Percentiles rank a stretch among this genome's conserved stretches.
These are phyloP conservation scores for Chytriomyces hyalinus DNA, from an alignment of 192 early-diverging fungal genomes.

Conservation along the genomic window DNA sequence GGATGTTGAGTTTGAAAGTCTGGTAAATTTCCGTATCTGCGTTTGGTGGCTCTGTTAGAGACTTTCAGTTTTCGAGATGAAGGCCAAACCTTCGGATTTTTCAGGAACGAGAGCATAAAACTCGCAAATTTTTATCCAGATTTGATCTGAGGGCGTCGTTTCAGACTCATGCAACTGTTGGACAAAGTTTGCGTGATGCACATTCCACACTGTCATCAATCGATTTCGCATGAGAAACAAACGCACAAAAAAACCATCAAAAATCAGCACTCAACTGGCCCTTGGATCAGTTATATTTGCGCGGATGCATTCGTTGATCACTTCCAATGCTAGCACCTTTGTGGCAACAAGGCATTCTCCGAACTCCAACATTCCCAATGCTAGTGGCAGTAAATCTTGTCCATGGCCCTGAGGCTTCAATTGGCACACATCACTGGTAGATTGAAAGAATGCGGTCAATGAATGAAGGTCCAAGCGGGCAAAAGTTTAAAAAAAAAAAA, in stretches of 20 bases:
- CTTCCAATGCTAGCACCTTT: constrained; percentile 1
- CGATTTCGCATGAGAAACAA: neutral
- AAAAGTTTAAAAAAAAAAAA: neutral
- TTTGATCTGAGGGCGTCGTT: neutral
- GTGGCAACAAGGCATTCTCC: neutral
- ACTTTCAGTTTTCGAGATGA: too few species aligned
- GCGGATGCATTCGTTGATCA: constrained; percentile 4
- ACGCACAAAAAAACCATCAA: neutral
- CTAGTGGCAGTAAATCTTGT: constrained; percentile 16
- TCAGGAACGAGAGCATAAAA: constrained; percentile 5
- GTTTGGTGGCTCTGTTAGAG: too few species aligned
- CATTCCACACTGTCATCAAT: constrained; percentile 16
- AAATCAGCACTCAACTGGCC: constrained; percentile 10
- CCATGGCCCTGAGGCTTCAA: constrained; percentile 9
- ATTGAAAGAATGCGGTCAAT: neutral
- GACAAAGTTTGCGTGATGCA: constrained; percentile 12
- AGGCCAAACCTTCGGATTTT: constrained; percentile 4
- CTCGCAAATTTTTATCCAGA: neutral
- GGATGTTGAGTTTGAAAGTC: constrained; percentile 11
- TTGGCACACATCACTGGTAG: constrained; percentile 4
- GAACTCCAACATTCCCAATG: constrained; percentile 15
- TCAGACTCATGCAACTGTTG: neutral
- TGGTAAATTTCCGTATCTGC: constrained; percentile 21
- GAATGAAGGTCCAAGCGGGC: neutral
- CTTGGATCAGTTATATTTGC: constrained; percentile 22